phyloP scores from a whole-genome alignment of 2,329 filamentous ascomycete species.

The Fusarium agapanthi region DNA sequence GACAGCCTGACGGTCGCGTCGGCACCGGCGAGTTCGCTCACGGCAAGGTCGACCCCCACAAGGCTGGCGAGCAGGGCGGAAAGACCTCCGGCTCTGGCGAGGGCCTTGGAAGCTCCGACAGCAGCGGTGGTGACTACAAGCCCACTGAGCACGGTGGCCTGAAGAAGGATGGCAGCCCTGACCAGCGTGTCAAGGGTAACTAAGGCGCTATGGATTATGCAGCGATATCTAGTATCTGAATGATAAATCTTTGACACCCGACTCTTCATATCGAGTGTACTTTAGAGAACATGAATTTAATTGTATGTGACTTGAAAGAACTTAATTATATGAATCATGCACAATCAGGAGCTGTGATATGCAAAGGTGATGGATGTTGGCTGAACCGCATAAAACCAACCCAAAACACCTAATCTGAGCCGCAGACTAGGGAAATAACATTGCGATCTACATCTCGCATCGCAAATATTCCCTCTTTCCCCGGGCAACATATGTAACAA shows the following conservation, averaged over 20 bases:
- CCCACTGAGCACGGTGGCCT: conserved; percentile 24
- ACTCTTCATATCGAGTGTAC: rapidly evolving
- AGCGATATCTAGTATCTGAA: background rate
- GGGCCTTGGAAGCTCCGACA: conserved; percentile 1
- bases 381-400: background rate
- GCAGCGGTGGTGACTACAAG: conserved; percentile 18
- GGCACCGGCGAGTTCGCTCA: conserved; percentile 38
- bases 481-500: background rate
- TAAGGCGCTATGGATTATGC: background rate
- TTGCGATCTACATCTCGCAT: background rate
- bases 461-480: background rate
- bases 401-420: background rate
- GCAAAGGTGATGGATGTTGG: background rate
- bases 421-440: background rate
- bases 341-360: rapidly evolving
- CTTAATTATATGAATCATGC: too few relatives aligned
- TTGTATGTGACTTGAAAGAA: rapidly evolving
- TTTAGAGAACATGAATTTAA: rapidly evolving
- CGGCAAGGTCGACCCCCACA: conserved; percentile 35
- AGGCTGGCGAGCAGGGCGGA: conserved; percentile 30
- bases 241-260: background rate
- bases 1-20: conserved; percentile 33
- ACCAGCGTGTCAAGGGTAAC: conserved; percentile 26
- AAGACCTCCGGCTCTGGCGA: conserved; percentile 19
- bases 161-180: conserved; percentile 24